Evolutionary conservation across 305 asterid genomes (phyloP), one percentile per base, ranked within the genome.

Genomic region (Fraxinus dipetala): DNA sequence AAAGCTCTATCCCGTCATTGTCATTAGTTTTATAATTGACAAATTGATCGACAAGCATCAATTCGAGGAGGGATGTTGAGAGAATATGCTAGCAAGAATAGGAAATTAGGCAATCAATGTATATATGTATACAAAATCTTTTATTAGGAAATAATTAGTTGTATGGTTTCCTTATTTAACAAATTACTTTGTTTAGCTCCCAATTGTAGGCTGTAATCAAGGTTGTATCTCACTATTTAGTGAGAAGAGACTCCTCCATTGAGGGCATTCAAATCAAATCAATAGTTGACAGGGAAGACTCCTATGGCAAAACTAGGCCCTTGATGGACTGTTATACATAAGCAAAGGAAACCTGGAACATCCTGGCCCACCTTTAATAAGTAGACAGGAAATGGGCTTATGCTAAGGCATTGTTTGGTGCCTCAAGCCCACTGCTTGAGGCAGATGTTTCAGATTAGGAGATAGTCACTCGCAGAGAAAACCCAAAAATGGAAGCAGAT

Each of bases 381-480:
- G 43, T 70, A 72, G 2, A 72, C 76, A 16, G 6, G 76, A 32
- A 31, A 69, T 30, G 76, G 76, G 28, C 14, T 34, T 72, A 72
- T 2, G 45, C 28, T n/a, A 72, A 72, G 24, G 48, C 14, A 7
- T n/a, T 72, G 76, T 38, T 34, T 72, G 76, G 48, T 34, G 48
- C 76, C 28, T 26, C 28, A 26, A 26, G 28, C 28, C 76, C 28
- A 32, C 43, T 11, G 48, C 76, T 72, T 72, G 28, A 72, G 26
- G 13, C 76, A 34, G 76, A 72, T 72, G 76, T 72, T 30, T 72
- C 76, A 34, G 28, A 34, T 72, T 72, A 32, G 48, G 76, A 72
- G 38, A 34, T 72, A 34, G 11, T 34, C 43, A 72, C 14, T 72
- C 5, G 4, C 30, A 72, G 75, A 31, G 76, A 34, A 34, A 72